These are phyloP conservation scores for Sanguinoderma infundibulare DNA, from an alignment of 1,284 basidiomycete species.

Conservation along the genomic window DNA sequence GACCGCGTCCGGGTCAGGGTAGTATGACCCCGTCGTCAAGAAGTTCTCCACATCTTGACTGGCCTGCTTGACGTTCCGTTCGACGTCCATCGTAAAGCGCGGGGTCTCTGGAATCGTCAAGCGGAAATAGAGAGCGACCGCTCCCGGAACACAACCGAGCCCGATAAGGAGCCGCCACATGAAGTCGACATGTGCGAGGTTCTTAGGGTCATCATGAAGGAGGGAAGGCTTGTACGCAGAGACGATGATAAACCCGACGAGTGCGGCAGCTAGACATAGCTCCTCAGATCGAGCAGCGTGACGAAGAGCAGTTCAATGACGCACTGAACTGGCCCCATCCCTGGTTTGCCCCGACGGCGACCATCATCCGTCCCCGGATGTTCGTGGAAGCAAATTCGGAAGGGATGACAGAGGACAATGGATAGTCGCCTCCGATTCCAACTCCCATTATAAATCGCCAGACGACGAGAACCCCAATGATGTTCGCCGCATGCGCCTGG, in stretches of 20 bases:
- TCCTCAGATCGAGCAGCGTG: not conserved
- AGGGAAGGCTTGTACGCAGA: constrained; percentile 71
- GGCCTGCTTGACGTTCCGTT: constrained; percentile 81
- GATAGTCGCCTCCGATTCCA: constrained; percentile 78
- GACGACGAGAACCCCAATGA: constrained; percentile 76
- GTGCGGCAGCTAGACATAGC: constrained; percentile 54
- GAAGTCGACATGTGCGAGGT: constrained; percentile 56
- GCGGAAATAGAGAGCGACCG: constrained; percentile 76
- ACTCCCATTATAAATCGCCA: constrained; percentile 73
- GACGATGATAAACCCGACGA: constrained; percentile 73
- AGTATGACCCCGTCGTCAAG: constrained; percentile 52
- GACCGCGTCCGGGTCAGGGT: constrained; percentile 60
- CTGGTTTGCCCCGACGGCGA: constrained; percentile 69
- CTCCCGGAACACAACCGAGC: constrained; percentile 70
- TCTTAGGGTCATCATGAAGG: constrained; percentile 45
- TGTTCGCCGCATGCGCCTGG: constrained; percentile 60
- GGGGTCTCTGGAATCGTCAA: constrained; percentile 82
- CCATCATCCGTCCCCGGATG: constrained; percentile 76
- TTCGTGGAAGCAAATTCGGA: constrained; percentile 80
- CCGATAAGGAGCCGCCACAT: constrained; percentile 77
- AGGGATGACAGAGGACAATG: constrained; percentile 66
- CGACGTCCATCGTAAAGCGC: constrained; percentile 90
- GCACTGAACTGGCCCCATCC: constrained; percentile 69
- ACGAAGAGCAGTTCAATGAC: constrained; percentile 12
- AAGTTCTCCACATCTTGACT: constrained; percentile 69